Evolutionary conservation across 441 rosid species (phyloP).

Genomic region (Eruca vesicaria): DNA sequence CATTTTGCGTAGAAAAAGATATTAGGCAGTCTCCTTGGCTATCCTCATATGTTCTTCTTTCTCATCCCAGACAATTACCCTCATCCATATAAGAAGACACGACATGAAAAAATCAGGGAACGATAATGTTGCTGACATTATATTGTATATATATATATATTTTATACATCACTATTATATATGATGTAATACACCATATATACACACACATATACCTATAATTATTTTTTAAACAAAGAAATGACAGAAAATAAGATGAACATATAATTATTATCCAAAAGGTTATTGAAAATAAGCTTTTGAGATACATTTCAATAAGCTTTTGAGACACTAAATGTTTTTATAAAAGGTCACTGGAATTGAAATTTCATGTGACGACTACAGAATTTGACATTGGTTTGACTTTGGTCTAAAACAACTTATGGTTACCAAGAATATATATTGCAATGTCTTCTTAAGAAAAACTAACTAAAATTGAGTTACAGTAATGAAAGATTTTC

Average conservation of each 20-base stretch:
- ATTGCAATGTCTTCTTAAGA: background rate
- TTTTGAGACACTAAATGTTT: background rate
- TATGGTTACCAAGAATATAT: background rate
- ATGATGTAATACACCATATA: too few species aligned
- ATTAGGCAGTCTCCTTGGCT: slow-evolving; percentile 36
- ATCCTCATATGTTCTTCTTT: slow-evolving; percentile 30
- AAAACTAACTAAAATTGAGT: too few species aligned
- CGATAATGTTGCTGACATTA: slow-evolving; percentile 3
- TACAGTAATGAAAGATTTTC: background rate
- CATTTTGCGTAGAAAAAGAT: slow-evolving; percentile 1
- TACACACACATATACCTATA: too few species aligned
- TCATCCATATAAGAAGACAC: background rate
- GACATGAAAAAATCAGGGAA: background rate
- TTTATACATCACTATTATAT: too few species aligned
- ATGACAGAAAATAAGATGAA: too few species aligned
- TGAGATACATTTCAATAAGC: too few species aligned
- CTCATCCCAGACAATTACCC: slow-evolving; percentile 28
- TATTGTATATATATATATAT: background rate
- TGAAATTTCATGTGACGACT: background rate
- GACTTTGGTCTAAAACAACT: background rate
- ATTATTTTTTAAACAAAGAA: too few species aligned
- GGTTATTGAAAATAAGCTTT: background rate
- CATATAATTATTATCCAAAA: background rate
- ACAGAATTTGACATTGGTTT: background rate
- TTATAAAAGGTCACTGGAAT: background rate